phyloP scores from a whole-genome alignment of 2,329 filamentous ascomycete species.

The Fusarium nisikadoi region DNA sequence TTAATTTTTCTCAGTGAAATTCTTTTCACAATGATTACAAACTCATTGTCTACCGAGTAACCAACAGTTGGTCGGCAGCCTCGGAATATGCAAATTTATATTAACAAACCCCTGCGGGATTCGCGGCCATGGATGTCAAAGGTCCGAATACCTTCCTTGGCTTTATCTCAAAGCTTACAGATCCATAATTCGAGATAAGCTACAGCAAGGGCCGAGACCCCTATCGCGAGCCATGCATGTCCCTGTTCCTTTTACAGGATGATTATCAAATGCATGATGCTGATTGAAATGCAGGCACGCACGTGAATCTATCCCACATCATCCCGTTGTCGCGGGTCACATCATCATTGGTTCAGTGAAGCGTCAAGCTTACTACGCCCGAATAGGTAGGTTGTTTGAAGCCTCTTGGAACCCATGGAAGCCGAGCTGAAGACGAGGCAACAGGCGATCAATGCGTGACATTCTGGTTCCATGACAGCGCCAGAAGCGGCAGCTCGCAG shows the following conservation, averaged over 20 bases:
- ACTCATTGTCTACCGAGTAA: not conserved
- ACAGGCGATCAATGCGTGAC: conserved; percentile 24
- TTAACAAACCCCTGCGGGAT: not conserved
- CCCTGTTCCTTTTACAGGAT: not conserved
- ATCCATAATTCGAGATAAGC: conserved; percentile 16
- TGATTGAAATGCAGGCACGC: not conserved
- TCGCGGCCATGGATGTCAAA: conserved; percentile 3
- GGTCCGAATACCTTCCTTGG: conserved; percentile 20
- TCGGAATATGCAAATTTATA: not conserved
- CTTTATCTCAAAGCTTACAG: not conserved
- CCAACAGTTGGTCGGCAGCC: not conserved
- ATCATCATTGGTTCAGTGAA: not conserved
- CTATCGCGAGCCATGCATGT: not conserved
- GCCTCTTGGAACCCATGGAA: conserved; percentile 16
- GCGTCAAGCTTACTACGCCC: not conserved
- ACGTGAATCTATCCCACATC: conserved; percentile 3
- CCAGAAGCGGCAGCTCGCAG: conserved; percentile 19
- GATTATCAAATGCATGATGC: not conserved
- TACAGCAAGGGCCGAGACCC: not conserved
- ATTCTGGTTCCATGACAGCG: conserved; percentile 2
- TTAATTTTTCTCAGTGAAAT: not conserved
- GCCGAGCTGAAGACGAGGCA: conserved; percentile 27
- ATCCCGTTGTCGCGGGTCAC: not conserved
- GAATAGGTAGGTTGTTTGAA: conserved; percentile 27
- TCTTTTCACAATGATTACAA: not conserved